Percentiles rank a stretch among this genome's conserved stretches.
Evolutionary conservation across 2,329 filamentous ascomycete species (phyloP).

Genomic region (Coniochaeta sp.): DNA sequence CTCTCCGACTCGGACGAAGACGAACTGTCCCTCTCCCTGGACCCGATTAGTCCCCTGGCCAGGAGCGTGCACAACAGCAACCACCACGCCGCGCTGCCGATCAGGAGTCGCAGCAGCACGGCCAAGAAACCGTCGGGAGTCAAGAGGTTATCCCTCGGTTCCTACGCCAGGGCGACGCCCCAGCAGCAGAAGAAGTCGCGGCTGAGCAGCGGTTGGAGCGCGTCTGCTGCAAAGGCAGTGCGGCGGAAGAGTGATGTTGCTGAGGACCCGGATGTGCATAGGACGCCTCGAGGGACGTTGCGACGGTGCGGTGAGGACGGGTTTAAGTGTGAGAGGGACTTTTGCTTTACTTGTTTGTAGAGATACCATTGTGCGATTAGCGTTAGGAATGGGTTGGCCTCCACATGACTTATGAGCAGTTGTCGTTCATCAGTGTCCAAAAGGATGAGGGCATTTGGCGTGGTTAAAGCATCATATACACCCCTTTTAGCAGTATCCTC

Average conservation of each 20-base stretch:
- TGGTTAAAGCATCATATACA: no score
- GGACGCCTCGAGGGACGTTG: constrained; percentile 42
- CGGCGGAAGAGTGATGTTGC: not conserved
- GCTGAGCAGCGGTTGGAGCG: not conserved
- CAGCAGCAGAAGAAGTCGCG: not conserved
- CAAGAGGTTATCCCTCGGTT: not conserved
- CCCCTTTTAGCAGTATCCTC: no score
- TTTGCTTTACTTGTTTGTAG: constrained; percentile 52
- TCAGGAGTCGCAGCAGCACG: not conserved
- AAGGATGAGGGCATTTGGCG: no score
- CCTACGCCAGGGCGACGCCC: not conserved
- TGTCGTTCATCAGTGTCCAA: no score
- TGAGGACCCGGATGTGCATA: constrained; percentile 15
- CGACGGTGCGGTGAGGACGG: constrained; percentile 48
- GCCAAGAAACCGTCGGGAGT: not conserved
- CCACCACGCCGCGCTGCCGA: not conserved
- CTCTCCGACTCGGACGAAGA: constrained; percentile 30
- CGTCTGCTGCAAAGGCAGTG: not conserved
- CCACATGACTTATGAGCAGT: no score
- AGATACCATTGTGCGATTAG: not conserved
- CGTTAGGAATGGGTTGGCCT: not conserved
- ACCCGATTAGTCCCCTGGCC: constrained; percentile 13
- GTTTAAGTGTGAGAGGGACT: constrained; percentile 48
- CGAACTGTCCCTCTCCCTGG: constrained; percentile 30
- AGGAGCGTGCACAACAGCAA: constrained; percentile 4